Evolutionary conservation across 371 early-diverging fungal species (phyloP).

Genomic region (Mucor mucedo): DNA sequence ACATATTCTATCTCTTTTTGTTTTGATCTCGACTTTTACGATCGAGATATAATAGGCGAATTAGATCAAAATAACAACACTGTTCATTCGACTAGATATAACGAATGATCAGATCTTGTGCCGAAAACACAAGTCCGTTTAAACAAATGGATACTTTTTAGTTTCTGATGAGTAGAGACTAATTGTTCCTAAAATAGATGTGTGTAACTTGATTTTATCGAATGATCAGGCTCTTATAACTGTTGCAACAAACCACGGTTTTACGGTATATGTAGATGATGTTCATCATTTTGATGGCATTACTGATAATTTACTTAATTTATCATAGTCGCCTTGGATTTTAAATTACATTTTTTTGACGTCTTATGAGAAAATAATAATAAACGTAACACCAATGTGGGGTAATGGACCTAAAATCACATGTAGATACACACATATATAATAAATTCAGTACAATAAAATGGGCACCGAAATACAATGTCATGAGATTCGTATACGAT

Average conservation of each 20-base stretch:
- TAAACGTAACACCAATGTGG: conserved; percentile 15
- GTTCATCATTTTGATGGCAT: neutral
- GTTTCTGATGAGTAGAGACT: conserved; percentile 1
- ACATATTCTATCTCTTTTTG: too few relatives aligned
- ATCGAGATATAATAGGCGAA: too few relatives aligned
- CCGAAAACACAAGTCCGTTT: neutral
- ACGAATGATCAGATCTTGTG: neutral
- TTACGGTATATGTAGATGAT: neutral
- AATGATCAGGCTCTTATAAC: neutral
- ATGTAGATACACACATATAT: conserved; percentile 1
- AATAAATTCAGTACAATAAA: neutral
- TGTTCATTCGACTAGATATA: too few relatives aligned
- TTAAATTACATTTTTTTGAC: neutral
- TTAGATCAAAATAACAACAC: neutral
- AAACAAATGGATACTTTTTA: neutral
- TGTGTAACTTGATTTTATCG: neutral
- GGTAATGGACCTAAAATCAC: conserved; percentile 19
- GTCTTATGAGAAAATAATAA: neutral
- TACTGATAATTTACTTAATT: neutral
- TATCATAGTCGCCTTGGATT: neutral
- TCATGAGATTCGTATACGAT: conserved; percentile 16
- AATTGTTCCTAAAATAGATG: conserved; percentile 1
- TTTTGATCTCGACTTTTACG: too few relatives aligned
- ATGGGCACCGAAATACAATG: neutral
- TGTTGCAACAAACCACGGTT: too few relatives aligned